Conservation (phyloP, 176 grass and related monocot species). For the Zea luxurians region DNA sequence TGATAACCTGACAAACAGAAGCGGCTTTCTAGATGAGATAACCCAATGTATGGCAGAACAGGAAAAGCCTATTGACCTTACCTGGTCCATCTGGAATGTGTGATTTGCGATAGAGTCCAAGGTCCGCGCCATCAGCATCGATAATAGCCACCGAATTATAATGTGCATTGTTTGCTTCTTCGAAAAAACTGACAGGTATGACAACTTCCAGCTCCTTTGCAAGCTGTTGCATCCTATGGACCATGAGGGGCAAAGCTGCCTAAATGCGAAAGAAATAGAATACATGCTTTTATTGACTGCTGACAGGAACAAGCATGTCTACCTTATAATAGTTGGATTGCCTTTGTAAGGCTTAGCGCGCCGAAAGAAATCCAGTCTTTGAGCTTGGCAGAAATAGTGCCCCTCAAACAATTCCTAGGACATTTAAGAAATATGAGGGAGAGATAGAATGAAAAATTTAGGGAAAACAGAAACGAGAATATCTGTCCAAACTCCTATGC, state of each 20-base stretch:
- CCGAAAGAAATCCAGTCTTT: conserved; percentile 82
- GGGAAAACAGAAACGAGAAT: neutral
- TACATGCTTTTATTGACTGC: conserved; percentile 2
- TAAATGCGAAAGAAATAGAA: conserved; percentile 19
- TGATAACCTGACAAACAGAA: conserved; percentile 70
- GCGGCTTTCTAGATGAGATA: conserved; percentile 2
- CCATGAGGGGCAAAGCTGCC: neutral
- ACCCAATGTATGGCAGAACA: neutral
- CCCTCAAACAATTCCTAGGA: conserved; percentile 92
- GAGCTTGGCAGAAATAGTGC: conserved; percentile 96
- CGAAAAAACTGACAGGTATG: conserved; percentile 92
- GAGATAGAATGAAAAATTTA: neutral
- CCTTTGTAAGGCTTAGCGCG: conserved; percentile 87
- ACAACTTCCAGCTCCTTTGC: conserved; percentile 91
- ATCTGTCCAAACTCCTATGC: neutral
- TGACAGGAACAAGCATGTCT: conserved; percentile 4
- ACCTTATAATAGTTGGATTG: conserved; percentile 90
- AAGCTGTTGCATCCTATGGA: conserved; percentile 79
- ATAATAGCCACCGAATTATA: conserved; percentile 94
- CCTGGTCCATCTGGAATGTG: conserved; percentile 98
- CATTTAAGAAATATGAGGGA: neutral
- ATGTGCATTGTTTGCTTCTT: conserved; percentile 95
- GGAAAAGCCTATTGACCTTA: conserved; percentile 14
- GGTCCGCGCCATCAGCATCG: conserved; percentile 88
- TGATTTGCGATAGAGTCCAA: conserved; percentile 94